Conservation (phyloP, 2,329 filamentous ascomycete species). For the Setomelanomma holmii region DNA sequence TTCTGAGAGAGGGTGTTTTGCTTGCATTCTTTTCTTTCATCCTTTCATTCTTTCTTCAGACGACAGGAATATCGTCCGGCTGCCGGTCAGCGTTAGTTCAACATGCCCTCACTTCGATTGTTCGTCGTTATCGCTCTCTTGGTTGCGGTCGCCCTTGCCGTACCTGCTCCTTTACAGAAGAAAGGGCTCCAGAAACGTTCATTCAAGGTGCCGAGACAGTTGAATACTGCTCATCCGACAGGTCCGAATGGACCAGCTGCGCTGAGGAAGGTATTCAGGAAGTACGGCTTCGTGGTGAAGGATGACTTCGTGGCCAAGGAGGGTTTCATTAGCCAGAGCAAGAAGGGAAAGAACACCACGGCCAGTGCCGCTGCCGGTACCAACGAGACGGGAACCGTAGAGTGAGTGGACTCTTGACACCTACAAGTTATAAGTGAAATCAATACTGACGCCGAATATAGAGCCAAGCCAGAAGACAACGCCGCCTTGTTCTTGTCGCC, state of each 20-base stretch:
- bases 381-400: conserved; percentile 56
- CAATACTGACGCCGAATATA: no score
- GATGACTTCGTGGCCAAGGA: conserved; percentile 27
- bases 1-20: conserved; percentile 27
- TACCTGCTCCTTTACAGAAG: conserved; percentile 46
- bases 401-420: not conserved
- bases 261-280: conserved; percentile 71
- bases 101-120: conserved; percentile 46
- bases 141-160: conserved; percentile 56
- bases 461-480: conserved; percentile 69
- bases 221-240: conserved; percentile 61
- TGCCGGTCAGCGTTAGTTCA: conserved; percentile 49
- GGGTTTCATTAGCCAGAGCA: conserved; percentile 49
- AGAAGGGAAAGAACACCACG: conserved; percentile 18
- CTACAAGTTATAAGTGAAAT: not conserved
- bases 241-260: conserved; percentile 64
- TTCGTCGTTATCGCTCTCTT: conserved; percentile 58
- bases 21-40: conserved; percentile 21
- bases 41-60: conserved; percentile 21
- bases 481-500: conserved; percentile 75
- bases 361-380: conserved; percentile 15
- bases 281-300: conserved; percentile 62
- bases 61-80: conserved; percentile 35
- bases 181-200: conserved; percentile 59
- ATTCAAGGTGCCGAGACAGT: conserved; percentile 67